Evolutionary conservation across 352 stramenopile genomes (phyloP).

Genomic region (Pythium periplocum): DNA sequence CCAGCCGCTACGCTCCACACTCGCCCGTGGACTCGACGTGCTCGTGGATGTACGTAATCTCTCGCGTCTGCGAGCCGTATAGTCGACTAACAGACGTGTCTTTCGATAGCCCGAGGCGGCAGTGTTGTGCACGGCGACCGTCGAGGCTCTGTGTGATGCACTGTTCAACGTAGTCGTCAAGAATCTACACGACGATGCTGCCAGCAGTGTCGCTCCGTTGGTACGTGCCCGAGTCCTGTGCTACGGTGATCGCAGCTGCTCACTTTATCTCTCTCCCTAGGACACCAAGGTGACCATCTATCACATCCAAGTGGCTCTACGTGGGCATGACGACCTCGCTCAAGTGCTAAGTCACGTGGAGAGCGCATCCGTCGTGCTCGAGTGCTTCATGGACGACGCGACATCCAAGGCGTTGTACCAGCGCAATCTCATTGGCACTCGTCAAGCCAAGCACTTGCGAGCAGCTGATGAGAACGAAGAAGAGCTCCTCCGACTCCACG

Average conservation of each 20-base stretch:
- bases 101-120: conserved; percentile 36
- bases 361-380: conserved; percentile 28
- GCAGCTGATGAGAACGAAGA: conserved; percentile 15
- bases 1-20: conserved; percentile 38
- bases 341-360: conserved; percentile 30
- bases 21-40: conserved; percentile 39
- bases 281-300: conserved; percentile 50
- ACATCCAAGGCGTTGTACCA: conserved; percentile 39
- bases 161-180: conserved; percentile 47
- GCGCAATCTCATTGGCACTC: conserved; percentile 30
- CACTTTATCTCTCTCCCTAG: conserved; percentile 4
- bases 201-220: conserved; percentile 20
- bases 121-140: conserved; percentile 42
- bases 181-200: conserved; percentile 28
- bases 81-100: not conserved
- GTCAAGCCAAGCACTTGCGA: conserved; percentile 40
- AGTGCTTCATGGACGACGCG: conserved; percentile 48
- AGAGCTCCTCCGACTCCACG: conserved; percentile 34
- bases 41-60: conserved; percentile 32
- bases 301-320: conserved; percentile 48
- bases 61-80: not conserved
- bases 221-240: conserved; percentile 5
- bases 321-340: conserved; percentile 33
- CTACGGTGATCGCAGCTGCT: not conserved
- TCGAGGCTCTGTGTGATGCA: conserved; percentile 47